A percentile compares a stretch with the other conserved stretches of the same genome.
These are phyloP conservation scores for Coemansia sp. DNA, from an alignment of 192 early-diverging fungal species.

Conservation along the genomic window DNA sequence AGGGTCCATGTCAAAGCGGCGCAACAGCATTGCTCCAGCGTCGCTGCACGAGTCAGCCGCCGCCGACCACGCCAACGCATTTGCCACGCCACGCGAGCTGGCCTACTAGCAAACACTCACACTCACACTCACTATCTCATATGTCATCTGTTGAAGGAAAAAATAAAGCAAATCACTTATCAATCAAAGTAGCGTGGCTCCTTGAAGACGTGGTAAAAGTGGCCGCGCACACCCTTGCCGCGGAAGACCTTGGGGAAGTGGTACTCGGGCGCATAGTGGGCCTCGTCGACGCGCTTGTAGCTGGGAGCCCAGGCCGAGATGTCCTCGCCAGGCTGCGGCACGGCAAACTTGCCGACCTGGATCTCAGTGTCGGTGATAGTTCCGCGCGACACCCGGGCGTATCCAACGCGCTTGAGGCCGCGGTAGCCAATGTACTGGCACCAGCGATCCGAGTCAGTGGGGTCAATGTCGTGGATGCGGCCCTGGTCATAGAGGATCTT, in stretches of 20 bases:
- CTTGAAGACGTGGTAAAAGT: slow-evolving; percentile 80
- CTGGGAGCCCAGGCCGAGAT: slow-evolving; percentile 56
- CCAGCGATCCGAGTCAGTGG: slow-evolving; percentile 79
- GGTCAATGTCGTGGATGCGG: slow-evolving; percentile 76
- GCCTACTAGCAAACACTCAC: background rate
- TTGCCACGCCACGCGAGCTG: slow-evolving; percentile 28
- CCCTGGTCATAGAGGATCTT: slow-evolving; percentile 67
- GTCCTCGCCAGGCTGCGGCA: slow-evolving; percentile 44
- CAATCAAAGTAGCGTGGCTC: slow-evolving; percentile 72
- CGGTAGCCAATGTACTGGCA: slow-evolving; percentile 85
- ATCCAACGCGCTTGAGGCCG: slow-evolving; percentile 72
- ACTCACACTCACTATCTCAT: background rate
- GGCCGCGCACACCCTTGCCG: slow-evolving; percentile 70
- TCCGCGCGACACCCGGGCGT: slow-evolving; percentile 79
- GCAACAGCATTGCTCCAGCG: background rate
- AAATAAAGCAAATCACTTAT: background rate
- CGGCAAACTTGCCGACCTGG: slow-evolving; percentile 76
- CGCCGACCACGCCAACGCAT: slow-evolving; percentile 21
- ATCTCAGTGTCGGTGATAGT: slow-evolving; percentile 86
- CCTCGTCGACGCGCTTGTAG: slow-evolving; percentile 64
- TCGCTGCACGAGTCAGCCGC: slow-evolving; percentile 26
- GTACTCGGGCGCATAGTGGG: slow-evolving; percentile 56
- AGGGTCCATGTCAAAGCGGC: slow-evolving; percentile 36
- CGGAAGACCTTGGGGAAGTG: slow-evolving; percentile 73
- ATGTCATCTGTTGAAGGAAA: background rate